A percentile compares a stretch with the other conserved stretches of the same genome.
Conservation (phyloP, 2,329 filamentous ascomycete genomes). For the Fusarium sp. region DNA sequence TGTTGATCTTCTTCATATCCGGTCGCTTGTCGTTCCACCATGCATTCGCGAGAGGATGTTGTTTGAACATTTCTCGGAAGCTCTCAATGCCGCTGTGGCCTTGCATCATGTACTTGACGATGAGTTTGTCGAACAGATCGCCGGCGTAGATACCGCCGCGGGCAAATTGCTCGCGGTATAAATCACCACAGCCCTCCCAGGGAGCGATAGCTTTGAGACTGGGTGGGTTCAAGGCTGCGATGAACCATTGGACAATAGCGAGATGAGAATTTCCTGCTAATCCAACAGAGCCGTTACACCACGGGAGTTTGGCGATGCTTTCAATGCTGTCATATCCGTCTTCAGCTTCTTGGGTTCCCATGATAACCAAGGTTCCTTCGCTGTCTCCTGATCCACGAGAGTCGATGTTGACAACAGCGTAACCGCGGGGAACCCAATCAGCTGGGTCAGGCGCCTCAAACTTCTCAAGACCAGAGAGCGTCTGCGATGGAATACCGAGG, state of each 20-base stretch:
- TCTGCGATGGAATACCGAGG: background rate
- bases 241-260: slow-evolving; percentile 19
- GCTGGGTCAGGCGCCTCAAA: slow-evolving; percentile 18
- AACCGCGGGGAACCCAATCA: slow-evolving; percentile 19
- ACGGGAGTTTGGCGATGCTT: background rate
- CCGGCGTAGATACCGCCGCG: background rate
- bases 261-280: slow-evolving; percentile 18
- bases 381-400: slow-evolving; percentile 9
- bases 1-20: slow-evolving; percentile 16
- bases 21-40: slow-evolving; percentile 25
- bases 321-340: slow-evolving; percentile 13
- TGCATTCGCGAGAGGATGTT: background rate
- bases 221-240: background rate
- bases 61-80: slow-evolving; percentile 14
- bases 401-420: slow-evolving; percentile 14
- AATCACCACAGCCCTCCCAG: slow-evolving; percentile 7
- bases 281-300: background rate
- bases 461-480: slow-evolving; percentile 3
- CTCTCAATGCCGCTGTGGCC: slow-evolving; percentile 3
- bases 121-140: slow-evolving; percentile 2
- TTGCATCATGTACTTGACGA: slow-evolving; percentile 23
- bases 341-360: slow-evolving; percentile 13
- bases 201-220: slow-evolving; percentile 20
- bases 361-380: slow-evolving; percentile 12
- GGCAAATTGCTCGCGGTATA: slow-evolving; percentile 6